phyloP scores from a whole-genome alignment of 805 yeast genomes.

The Ogataea chonburiensis region DNA sequence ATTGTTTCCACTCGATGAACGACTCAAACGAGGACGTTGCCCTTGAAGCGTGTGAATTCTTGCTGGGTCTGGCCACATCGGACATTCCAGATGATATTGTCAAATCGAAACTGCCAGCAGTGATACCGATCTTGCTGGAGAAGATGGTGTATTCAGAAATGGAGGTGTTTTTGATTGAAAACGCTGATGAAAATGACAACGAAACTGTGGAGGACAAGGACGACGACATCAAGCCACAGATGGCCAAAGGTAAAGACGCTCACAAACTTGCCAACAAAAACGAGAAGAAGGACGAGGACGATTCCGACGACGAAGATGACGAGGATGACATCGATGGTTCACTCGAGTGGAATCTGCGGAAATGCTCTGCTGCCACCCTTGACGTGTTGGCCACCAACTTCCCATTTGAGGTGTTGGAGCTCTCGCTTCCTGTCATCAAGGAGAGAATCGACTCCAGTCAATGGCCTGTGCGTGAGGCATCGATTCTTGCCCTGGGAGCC shows the following conservation, averaged over 20 bases:
- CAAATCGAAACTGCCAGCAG: conserved; percentile 53
- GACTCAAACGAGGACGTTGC: conserved; percentile 70
- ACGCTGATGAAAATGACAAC: conserved; percentile 71
- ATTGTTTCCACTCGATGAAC: conserved; percentile 75
- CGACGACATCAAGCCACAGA: conserved; percentile 83
- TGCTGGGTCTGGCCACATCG: conserved; percentile 70
- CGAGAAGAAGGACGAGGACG: conserved; percentile 33
- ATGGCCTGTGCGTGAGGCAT: conserved; percentile 92
- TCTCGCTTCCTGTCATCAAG: conserved; percentile 73
- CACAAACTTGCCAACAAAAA: conserved; percentile 27
- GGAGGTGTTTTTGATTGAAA: conserved; percentile 63
- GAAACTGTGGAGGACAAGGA: conserved; percentile 76
- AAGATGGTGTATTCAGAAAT: conserved; percentile 89
- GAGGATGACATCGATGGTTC: conserved; percentile 67
- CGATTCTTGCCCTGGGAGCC: conserved; percentile 93
- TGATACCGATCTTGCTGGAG: conserved; percentile 74
- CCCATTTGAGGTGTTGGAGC: conserved; percentile 64
- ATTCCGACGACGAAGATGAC: conserved; percentile 57
- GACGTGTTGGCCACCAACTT: conserved; percentile 71
- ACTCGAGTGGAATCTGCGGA: conserved; percentile 86
- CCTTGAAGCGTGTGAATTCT: conserved; percentile 89
- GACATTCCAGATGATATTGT: conserved; percentile 56
- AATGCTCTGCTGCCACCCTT: conserved; percentile 91
- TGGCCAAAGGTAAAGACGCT: conserved; percentile 61
- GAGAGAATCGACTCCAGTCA: conserved; percentile 63